Evolutionary conservation across 2,329 filamentous ascomycete genomes (phyloP).

Genomic region (Pseudocercospora macadamiae): DNA sequence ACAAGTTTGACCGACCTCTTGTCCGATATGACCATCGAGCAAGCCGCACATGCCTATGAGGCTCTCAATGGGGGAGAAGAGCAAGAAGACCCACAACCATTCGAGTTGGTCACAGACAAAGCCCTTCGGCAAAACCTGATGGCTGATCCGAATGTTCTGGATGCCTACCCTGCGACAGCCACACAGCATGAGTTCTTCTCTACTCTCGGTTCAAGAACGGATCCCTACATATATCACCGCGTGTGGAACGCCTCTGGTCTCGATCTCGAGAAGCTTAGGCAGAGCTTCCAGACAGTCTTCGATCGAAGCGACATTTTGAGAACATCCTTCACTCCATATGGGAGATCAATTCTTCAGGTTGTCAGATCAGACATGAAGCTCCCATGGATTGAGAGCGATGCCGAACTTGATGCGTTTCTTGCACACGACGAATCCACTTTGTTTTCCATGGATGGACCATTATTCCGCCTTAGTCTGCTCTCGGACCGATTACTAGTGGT

Average conservation of each 20-base stretch:
- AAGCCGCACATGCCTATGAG: neutral
- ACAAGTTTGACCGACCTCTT: neutral
- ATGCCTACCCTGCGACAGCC: neutral
- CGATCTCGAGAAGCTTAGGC: neutral
- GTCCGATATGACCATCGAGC: neutral
- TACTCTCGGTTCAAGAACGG: neutral
- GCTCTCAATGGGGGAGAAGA: neutral
- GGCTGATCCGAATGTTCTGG: neutral
- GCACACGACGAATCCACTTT: neutral
- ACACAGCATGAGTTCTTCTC: neutral
- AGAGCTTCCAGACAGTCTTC: neutral
- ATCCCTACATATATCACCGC: neutral
- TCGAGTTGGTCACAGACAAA: neutral
- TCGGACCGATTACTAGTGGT: neutral
- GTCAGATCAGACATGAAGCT: neutral
- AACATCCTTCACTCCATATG: neutral
- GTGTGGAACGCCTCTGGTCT: neutral
- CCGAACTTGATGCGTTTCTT: neutral
- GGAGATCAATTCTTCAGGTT: neutral
- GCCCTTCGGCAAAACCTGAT: neutral
- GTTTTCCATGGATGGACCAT: neutral
- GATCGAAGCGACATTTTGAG: neutral
- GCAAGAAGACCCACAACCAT: neutral
- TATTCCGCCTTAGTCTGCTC: neutral
- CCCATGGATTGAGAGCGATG: neutral